Conservation (phyloP, 2,329 filamentous ascomycete species). For the Sporothrix globosa region DNA sequence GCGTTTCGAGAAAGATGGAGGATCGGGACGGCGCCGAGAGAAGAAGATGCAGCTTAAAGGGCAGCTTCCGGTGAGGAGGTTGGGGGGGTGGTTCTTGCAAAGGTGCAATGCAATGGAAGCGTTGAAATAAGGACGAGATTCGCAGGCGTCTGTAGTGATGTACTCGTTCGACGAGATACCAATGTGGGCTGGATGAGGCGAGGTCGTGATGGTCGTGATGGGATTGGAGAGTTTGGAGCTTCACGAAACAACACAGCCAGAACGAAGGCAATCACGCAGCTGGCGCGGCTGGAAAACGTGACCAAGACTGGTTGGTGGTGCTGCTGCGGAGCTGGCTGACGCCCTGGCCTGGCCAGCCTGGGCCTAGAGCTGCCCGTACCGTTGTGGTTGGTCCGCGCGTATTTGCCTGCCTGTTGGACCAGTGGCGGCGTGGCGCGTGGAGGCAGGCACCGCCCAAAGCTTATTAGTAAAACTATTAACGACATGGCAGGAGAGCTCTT, state of each 20-base stretch:
- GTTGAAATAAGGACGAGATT: background rate
- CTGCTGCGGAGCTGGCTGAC: slow-evolving; percentile 5
- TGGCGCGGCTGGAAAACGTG: slow-evolving; percentile 43
- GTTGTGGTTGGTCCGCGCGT: slow-evolving; percentile 31
- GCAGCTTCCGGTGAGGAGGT: background rate
- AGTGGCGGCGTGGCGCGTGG: slow-evolving; percentile 17
- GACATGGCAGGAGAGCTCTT: slow-evolving; percentile 23
- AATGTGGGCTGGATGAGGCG: slow-evolving; percentile 22
- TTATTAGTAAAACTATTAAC: slow-evolving; percentile 7
- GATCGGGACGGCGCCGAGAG: background rate
- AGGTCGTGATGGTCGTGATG: slow-evolving; percentile 23
- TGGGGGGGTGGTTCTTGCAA: background rate
- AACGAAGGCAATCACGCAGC: slow-evolving; percentile 44
- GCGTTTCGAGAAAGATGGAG: background rate
- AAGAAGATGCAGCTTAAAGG: slow-evolving; percentile 1
- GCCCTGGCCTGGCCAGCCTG: background rate
- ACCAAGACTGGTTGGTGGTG: slow-evolving; percentile 28
- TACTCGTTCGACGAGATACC: slow-evolving; percentile 30
- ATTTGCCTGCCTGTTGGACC: slow-evolving; percentile 29
- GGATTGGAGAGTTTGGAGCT: slow-evolving; percentile 30
- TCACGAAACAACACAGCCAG: slow-evolving; percentile 27
- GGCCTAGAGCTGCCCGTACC: background rate
- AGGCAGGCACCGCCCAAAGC: slow-evolving; percentile 10
- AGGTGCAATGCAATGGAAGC: background rate
- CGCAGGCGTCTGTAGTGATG: slow-evolving; percentile 2